Base-by-base conservation (phyloP, 257 asterid species). In the Striga asiatica region DNA sequence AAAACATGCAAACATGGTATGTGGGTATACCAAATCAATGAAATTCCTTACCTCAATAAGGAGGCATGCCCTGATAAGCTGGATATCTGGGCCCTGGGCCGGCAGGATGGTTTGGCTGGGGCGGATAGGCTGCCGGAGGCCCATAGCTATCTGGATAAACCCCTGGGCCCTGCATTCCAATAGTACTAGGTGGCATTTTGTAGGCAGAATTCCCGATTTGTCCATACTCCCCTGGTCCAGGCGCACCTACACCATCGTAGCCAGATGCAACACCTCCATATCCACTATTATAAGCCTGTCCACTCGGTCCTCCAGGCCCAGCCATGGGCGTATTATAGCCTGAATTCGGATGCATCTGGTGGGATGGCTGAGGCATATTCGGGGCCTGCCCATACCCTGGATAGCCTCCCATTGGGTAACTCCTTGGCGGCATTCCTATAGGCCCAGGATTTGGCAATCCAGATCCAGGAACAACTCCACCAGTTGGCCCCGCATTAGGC, bases 41-140 rank as follows among this genome's bases (percentile, higher is more conserved):
- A 8, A 6, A 17, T 5, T 8, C 53, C 39, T 75, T 79, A 89
- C 98, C 96, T 89, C 81, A 87, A 54, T 86, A 89, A 10, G 93
- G 94, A 3, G 88, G 94, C 82, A 79, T 76, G 13, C 95, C 95
- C 81, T 74, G 96, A 72, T 86, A 89, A 59, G 86, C 66, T 3
- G 94, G 94, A 68, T 75, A 78, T 64, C 96, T 78, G 4, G 84
- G 83, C 11, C 88, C 95, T 4, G 86, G 87, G 12, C 76, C 94
- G 34, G 71, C 62, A 14, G 77, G 84, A 61, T 77, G 97, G 53
- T 53, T 76, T 8, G 64, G 69, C 68, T 80, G 94, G 25, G 91
- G 38, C 2, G 78, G 84, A 66, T 83, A 85, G 5, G 5, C 32
- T n/a, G 69, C 46, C 0, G 81, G 74, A 58, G 63, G 37, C 17